phyloP scores from a whole-genome alignment of 306 rosid species.

The Medicago truncatula region MtrunA17r5.0-ANR NC_053044.1:30641501-30642000 shows the following conservation, averaged over 20 bases:
- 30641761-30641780: background rate
- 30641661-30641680: conserved; percentile 46
- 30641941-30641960: too few species aligned
- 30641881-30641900: background rate
- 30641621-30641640: conserved; percentile 60
- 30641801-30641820: conserved; percentile 19
- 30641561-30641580: conserved; percentile 56
- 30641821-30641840: conserved; percentile 9
- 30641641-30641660: conserved; percentile 56
- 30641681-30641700: background rate
- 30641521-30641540: conserved; percentile 40
- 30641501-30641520: conserved; percentile 55
- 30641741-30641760: background rate
- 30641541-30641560: conserved; percentile 51
- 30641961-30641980: too few species aligned
- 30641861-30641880: background rate
- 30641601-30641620: conserved; percentile 54
- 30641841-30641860: background rate
- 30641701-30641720: conserved; percentile 59
- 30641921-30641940: background rate
- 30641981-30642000: too few species aligned
- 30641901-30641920: background rate
- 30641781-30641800: background rate
- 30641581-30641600: conserved; percentile 49
- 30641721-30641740: conserved; percentile 52